A percentile compares a stretch with the other conserved stretches of the same genome.
Evolutionary conservation across 495 filamentous ascomycete species (phyloP).

Genomic region (Podospora pseudocomata): DNA sequence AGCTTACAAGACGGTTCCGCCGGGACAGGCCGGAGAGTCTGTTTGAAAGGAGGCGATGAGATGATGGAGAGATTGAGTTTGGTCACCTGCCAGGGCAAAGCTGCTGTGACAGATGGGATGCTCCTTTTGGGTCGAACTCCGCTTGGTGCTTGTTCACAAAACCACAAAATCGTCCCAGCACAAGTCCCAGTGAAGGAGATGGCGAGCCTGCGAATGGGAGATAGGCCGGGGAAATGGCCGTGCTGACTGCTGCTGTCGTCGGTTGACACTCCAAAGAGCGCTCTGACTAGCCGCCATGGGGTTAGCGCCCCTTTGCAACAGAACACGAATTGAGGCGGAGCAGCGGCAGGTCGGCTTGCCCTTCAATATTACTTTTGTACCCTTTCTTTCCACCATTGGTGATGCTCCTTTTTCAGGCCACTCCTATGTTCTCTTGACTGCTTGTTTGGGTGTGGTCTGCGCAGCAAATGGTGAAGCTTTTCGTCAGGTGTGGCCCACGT

Average conservation of each 20-base stretch:
- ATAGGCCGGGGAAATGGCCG: background rate
- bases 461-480: background rate
- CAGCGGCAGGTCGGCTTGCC: slow-evolving; percentile 2
- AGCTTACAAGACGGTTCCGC: slow-evolving; percentile 6
- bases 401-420: background rate
- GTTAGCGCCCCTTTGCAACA: slow-evolving; percentile 14
- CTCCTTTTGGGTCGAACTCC: background rate
- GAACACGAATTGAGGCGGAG: slow-evolving; percentile 15
- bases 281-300: slow-evolving; percentile 1
- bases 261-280: background rate
- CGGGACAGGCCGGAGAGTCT: slow-evolving; percentile 3
- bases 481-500: background rate
- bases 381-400: background rate
- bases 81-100: background rate
- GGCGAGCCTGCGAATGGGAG: background rate
- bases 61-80: background rate
- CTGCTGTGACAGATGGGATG: background rate
- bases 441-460: background rate
- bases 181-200: background rate
- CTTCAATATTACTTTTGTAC: background rate
- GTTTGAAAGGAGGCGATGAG: background rate
- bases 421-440: background rate
- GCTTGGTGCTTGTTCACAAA: background rate
- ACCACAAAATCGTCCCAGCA: background rate
- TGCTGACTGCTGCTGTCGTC: slow-evolving; percentile 1